Base-by-base conservation (phyloP, 768 basidiomycete species). In the Amanita rubescens region DNA sequence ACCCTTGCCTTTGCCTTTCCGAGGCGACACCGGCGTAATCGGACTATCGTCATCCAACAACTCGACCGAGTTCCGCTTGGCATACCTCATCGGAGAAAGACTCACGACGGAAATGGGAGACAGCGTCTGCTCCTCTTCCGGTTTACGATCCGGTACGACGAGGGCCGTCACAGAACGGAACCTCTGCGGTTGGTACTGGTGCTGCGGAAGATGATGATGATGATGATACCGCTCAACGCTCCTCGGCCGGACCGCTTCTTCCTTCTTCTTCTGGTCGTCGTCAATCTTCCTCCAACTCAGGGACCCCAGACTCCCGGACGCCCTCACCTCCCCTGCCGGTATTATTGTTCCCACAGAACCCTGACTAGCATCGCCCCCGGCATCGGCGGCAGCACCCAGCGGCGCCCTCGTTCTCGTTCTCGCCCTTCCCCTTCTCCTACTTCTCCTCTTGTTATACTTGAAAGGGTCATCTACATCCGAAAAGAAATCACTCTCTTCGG, bases 361-460 rank as follows among this genome's bases (percentile, higher is more conserved):
- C n/a, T n/a, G n/a, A n/a, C n/a, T n/a, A n/a, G n/a, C n/a, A n/a
- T n/a, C n/a, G n/a, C n/a, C n/a, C n/a, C n/a, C n/a, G n/a, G n/a
- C n/a, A n/a, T n/a, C n/a, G n/a, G n/a, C n/a, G n/a, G 39, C 14
- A 15, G 8, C 19, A 24, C 38, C 3, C 33, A 35, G 22, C 15
- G 33, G 12, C 20, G 14, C 9, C 19, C 5, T 24, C 35, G 33
- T 37, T 20, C 1, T 17, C 48, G 10, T 4, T 10, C 14, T 49
- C 48, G n/a, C 38, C 44, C 33, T 51, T 49, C 38, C 49, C 20
- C 14, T 38, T 19, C 52, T 52, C 54, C 32, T 54, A 37, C 24
- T 48, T 19, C 39, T 48, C 49, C 45, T 48, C 60, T 30, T 57
- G 44, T 53, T 53, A 53, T 53, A 53, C 43, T 53, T 53, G 51